Conservation (phyloP, 116 monocot species). For the Phalaenopsis hybrid region DNA sequence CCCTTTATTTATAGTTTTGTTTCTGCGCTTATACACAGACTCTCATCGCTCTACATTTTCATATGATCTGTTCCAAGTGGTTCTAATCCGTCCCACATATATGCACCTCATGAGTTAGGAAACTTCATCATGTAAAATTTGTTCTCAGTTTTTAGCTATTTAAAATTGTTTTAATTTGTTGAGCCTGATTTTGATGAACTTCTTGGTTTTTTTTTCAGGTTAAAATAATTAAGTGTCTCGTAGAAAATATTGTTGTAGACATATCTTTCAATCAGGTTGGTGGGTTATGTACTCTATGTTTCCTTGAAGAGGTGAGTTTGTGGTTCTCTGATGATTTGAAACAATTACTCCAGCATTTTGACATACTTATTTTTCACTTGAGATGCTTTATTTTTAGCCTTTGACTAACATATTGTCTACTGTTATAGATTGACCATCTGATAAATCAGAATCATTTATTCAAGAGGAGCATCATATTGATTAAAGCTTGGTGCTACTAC, state of each 20-base stretch:
- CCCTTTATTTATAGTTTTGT: no score
- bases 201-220: conserved; percentile 24
- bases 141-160: not conserved
- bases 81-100: no score
- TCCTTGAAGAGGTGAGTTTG: conserved; percentile 33
- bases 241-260: conserved; percentile 39
- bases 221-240: conserved; percentile 31
- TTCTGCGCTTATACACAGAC: no score
- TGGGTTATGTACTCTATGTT: conserved; percentile 38
- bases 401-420: not conserved
- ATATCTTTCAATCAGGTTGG: conserved; percentile 45
- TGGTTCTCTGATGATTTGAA: not conserved
- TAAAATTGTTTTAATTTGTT: not conserved
- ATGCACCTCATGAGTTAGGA: not conserved
- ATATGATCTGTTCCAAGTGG: no score
- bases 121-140: not conserved
- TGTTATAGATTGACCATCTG: conserved; percentile 16
- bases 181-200: not conserved
- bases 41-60: no score
- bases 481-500: conserved; percentile 45
- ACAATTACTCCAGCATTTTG: not conserved
- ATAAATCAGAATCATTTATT: conserved; percentile 34
- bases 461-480: conserved; percentile 41
- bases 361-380: not conserved
- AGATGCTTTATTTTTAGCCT: not conserved